Base-by-base conservation (phyloP, 2,329 filamentous ascomycete species). In the Neobulgaria alba region DNA sequence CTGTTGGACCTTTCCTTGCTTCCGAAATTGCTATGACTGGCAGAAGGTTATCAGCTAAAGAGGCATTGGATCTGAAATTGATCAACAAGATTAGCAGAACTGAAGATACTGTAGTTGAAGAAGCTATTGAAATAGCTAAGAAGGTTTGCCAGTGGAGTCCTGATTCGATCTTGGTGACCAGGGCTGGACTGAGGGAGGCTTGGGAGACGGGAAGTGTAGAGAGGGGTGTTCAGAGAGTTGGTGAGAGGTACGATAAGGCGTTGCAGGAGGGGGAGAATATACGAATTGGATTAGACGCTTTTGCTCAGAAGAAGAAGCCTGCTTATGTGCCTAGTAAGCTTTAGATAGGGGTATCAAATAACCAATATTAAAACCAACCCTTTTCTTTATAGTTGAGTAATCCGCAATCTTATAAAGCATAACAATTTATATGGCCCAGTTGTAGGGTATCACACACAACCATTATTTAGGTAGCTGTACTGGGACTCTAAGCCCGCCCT, bases 231-330 rank as follows among this genome's bases (percentile, higher is more conserved):
- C 77, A 73, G 52, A 58, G 82, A 39, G 66, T 71, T n/a, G 66
- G 72, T 31, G 71, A 72, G 1, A 72, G 78, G 59, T 52, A 62
- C 65, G 77, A 73, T 39, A 41, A 18, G 17, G 64, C 64, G 42
- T 64, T 89, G 39, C 67, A 77, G 46, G 70, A 67, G 2, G 81
- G 77, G 0, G 78, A 82, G 51, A 90, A 90, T 63, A 77, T 86
- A 59, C 73, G 70, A 43, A 84, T 89, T 63, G 85, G 85, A 0
- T 64, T 89, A 17, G 64, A 62, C 60, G 85, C 84, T 46, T 90
- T 90, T 66, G 77, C 80, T n/a, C 79, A 83, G 68, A 86, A 79
- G 69, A 68, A 79, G 55, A 71, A 73, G 62, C 75, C 83, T 2
- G 63, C 67, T 19, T 89, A 83, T 82, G 72, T 67, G 55, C 67